Evolutionary conservation across 495 filamentous ascomycete species (phyloP).

Genomic region (Terfezia claveryi): DNA sequence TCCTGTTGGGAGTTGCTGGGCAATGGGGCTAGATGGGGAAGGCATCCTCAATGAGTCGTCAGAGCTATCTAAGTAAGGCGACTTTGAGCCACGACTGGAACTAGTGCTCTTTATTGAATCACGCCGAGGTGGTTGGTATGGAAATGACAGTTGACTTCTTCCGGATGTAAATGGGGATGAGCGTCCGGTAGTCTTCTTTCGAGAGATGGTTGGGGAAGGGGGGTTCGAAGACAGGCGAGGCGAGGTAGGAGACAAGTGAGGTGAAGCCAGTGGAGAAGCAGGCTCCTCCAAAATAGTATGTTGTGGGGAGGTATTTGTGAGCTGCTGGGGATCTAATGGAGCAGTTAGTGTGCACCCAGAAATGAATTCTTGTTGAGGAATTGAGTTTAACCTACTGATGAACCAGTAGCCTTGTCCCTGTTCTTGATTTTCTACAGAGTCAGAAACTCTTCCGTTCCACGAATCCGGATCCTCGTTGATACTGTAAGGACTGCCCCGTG

Average conservation of each 20-base stretch:
- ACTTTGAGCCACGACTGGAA: neutral
- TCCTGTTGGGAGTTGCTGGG: slow-evolving; percentile 3
- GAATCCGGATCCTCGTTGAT: neutral
- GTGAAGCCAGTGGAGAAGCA: neutral
- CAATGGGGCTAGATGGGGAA: neutral
- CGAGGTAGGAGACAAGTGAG: neutral
- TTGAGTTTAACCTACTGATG: too few species aligned
- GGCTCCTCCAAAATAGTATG: neutral
- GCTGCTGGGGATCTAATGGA: slow-evolving; percentile 10
- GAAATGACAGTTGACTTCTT: neutral
- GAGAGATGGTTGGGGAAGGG: neutral
- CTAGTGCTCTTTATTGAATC: neutral
- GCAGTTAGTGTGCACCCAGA: neutral
- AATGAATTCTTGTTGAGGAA: too few species aligned
- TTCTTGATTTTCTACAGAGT: too few species aligned
- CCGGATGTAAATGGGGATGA: neutral
- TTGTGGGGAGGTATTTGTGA: slow-evolving; percentile 2
- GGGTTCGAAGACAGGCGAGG: neutral
- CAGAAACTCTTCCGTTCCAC: too few species aligned
- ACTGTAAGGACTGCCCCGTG: neutral
- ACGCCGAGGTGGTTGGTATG: neutral
- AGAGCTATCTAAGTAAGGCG: neutral
- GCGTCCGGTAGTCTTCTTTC: neutral
- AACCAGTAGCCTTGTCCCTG: too few species aligned
- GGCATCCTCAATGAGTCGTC: neutral